A percentile compares a stretch with the other conserved stretches of the same genome.
These are phyloP conservation scores for Aspergillus conjunctus DNA, from an alignment of 495 filamentous ascomycete species.

Conservation along the genomic window DNA sequence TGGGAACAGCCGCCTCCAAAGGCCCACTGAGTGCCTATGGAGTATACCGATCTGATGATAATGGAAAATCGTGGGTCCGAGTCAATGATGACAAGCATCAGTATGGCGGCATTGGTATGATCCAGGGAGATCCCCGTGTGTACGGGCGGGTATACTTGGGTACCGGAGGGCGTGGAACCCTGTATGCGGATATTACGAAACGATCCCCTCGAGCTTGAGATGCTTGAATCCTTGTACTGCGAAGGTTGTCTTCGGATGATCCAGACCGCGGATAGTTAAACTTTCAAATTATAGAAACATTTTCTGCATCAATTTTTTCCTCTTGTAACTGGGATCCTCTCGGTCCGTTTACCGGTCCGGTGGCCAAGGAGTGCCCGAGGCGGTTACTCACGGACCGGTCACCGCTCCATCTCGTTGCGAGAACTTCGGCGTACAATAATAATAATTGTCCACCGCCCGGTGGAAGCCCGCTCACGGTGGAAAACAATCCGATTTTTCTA, in stretches of 20 bases:
- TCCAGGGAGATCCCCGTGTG: slow-evolving; percentile 52
- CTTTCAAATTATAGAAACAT: not conserved
- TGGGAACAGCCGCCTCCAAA: slow-evolving; percentile 9
- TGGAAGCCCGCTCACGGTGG: not conserved
- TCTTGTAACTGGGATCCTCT: not conserved
- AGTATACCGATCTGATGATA: slow-evolving; percentile 53
- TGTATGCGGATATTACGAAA: slow-evolving; percentile 35
- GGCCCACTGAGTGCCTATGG: slow-evolving; percentile 15
- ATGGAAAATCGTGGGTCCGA: slow-evolving; percentile 52
- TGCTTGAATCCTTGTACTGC: not conserved
- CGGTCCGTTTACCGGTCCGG: not conserved
- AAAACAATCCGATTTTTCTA: not conserved
- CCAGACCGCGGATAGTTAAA: not conserved
- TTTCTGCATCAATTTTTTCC: not conserved
- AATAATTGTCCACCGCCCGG: not conserved
- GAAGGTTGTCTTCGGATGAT: no score
- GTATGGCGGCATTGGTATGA: slow-evolving; percentile 22
- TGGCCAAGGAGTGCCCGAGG: not conserved
- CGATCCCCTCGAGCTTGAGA: not conserved
- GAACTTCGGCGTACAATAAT: not conserved
- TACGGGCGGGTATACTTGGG: slow-evolving; percentile 59
- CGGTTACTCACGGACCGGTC: not conserved
- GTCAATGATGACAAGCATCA: slow-evolving; percentile 47
- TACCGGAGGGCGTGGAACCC: slow-evolving; percentile 60
- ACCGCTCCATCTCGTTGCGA: not conserved